Evolutionary conservation across 2,329 filamentous ascomycete genomes (phyloP).

Genomic region (Chaetomiaceae sp.): DNA sequence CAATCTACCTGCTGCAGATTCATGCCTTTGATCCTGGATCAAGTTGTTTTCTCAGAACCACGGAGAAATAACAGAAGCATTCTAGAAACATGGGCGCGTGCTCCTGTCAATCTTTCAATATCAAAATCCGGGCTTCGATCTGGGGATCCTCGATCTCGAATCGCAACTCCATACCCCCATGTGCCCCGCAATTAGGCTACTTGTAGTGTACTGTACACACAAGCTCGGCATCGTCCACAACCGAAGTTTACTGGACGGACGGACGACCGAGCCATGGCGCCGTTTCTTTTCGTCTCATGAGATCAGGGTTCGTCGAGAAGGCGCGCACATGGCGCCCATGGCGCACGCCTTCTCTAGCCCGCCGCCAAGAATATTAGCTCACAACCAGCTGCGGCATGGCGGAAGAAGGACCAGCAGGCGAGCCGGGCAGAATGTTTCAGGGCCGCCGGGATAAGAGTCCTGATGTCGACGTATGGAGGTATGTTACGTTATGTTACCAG

Average conservation of each 20-base stretch:
- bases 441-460: too few relatives aligned
- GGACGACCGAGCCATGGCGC: slow-evolving; percentile 22
- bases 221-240: slow-evolving; percentile 8
- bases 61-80: slow-evolving; percentile 19
- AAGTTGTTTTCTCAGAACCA: slow-evolving; percentile 3
- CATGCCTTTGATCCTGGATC: slow-evolving; percentile 16
- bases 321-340: neutral
- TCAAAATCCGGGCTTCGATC: slow-evolving; percentile 4
- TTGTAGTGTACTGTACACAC: too few relatives aligned
- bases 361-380: slow-evolving; percentile 4
- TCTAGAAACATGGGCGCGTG: slow-evolving; percentile 20
- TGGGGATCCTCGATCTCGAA: slow-evolving; percentile 5
- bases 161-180: slow-evolving; percentile 6
- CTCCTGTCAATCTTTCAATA: slow-evolving; percentile 14
- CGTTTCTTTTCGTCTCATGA: neutral
- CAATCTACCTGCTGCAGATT: slow-evolving; percentile 26
- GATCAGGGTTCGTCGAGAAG: too few relatives aligned
- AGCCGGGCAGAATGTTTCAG: neutral
- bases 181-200: slow-evolving; percentile 12
- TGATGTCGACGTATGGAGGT: too few relatives aligned
- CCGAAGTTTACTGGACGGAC: slow-evolving; percentile 3
- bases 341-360: neutral
- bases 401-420: neutral
- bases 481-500: too few relatives aligned
- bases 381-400: slow-evolving; percentile 2